phyloP scores from a whole-genome alignment of 2,329 filamentous ascomycete genomes.

The Emmonsia crescens region DNA sequence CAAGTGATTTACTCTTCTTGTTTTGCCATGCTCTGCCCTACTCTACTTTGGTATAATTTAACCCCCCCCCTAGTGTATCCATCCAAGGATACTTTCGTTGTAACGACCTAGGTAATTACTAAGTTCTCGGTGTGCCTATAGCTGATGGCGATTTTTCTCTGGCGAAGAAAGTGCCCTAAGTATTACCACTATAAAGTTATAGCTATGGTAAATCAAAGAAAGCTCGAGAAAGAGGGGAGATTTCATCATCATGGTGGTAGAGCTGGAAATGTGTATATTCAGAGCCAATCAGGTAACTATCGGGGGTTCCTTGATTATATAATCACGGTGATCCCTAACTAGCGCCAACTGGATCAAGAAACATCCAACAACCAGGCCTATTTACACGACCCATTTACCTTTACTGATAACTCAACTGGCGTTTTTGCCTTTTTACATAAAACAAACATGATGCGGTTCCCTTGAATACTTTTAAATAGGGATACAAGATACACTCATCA shows the following conservation, averaged over 20 bases:
- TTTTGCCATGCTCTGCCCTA: neutral
- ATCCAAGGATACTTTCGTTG: neutral
- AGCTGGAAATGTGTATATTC: no score
- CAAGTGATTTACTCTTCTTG: neutral
- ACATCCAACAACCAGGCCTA: no score
- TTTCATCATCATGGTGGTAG: no score
- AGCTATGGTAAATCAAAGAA: neutral
- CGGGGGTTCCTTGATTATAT: neutral
- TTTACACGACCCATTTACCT: no score
- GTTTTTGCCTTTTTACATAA: neutral
- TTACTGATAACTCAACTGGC: no score
- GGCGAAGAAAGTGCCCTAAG: neutral
- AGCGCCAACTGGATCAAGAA: no score
- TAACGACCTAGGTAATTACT: no score
- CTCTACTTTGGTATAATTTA: neutral
- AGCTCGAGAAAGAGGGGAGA: neutral
- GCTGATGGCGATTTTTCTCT: neutral
- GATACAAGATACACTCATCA: neutral
- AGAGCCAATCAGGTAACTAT: no score
- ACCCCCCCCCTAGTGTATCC: neutral
- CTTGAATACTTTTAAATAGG: neutral
- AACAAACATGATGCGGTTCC: neutral
- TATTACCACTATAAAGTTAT: neutral
- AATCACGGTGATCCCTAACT: no score
- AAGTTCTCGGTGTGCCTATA: neutral